Base-by-base conservation (phyloP, 2,329 filamentous ascomycete genomes). In the Beauveria sp. region DNA sequence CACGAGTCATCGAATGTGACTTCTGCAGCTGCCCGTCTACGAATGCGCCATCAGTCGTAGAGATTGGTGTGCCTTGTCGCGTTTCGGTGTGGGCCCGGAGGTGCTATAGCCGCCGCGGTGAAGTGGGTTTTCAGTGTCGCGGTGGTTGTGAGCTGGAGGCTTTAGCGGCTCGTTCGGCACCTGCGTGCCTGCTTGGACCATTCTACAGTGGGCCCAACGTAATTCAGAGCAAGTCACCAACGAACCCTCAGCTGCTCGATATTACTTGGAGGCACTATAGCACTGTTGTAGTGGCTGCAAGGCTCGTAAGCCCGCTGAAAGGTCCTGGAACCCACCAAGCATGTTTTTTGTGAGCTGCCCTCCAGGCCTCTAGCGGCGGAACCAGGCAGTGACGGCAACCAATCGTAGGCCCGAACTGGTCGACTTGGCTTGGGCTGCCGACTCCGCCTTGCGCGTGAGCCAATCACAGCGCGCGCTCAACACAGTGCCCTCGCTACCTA, bases 101-200 rank as follows among this genome's bases (percentile, higher is more conserved):
- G 40, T 52, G 50, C 47, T 45, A 51, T 60, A 60, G 58, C 58
- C 58, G 58, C 58, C 49, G 43, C 38, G 42, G 28, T 60, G 58
- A 24, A 34, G 57, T 59, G 57, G 57, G 20, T 45, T 45, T 47
- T 46, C 5, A 50, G 45, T 50, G 30, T 16, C 55, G 24, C 24
- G 43, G n/a, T 57, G 54, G 28, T 34, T 45, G 40, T 26, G 34
- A 20, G 54, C 16, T 12, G 18, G 47, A 40, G 22, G 28, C 30
- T 24, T 42, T 49, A 58, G 56, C 56, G 56, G 56, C 46, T 51
- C 20, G 34, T n/a, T 38, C 45, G 50, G 56, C 56, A 58, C 22
- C 34, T 50, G 34, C 30, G 9, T 51, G 38, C 30, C 34, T 50
- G 46, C 30, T 16, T 51, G 47, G 30, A 46, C 45, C 46, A 58